These are phyloP conservation scores for Apiosordaria backusii DNA, from an alignment of 495 filamentous ascomycete species.

Conservation along the genomic window DNA sequence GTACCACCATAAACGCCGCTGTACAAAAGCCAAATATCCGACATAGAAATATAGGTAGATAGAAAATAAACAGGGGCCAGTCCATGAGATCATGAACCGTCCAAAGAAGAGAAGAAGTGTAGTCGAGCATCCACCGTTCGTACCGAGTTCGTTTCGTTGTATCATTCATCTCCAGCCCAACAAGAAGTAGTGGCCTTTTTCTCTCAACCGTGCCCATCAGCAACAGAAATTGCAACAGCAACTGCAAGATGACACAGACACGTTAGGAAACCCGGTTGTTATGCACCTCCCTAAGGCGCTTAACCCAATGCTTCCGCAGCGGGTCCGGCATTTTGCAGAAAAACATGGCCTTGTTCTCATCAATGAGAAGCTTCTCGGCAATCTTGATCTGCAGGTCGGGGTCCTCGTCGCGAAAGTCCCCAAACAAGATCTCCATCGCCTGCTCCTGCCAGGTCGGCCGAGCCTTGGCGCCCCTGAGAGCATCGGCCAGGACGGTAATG, in stretches of 20 bases:
- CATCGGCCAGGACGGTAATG: slow-evolving; percentile 31
- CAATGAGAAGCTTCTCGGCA: slow-evolving; percentile 49
- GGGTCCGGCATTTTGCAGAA: slow-evolving; percentile 50
- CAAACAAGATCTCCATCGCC: slow-evolving; percentile 49
- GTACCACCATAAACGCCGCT: too few species aligned
- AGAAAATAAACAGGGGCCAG: too few species aligned
- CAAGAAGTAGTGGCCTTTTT: neutral
- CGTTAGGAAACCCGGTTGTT: slow-evolving; percentile 40
- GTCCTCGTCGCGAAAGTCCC: slow-evolving; percentile 47
- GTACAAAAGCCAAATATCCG: too few species aligned
- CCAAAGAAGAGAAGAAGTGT: too few species aligned
- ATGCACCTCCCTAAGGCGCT: slow-evolving; percentile 44
- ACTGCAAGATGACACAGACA: neutral
- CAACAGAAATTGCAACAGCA: neutral
- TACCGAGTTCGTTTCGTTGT: neutral
- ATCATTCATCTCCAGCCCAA: neutral
- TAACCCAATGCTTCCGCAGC: slow-evolving; percentile 47
- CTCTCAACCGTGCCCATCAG: neutral
- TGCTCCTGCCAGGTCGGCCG: slow-evolving; percentile 44
- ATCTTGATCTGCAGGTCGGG: slow-evolving; percentile 50
- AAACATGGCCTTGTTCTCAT: slow-evolving; percentile 52
- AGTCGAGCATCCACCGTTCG: too few species aligned
- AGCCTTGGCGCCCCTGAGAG: slow-evolving; percentile 24
- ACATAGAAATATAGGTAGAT: too few species aligned
- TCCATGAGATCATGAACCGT: too few species aligned